phyloP scores from a whole-genome alignment of 2,329 filamentous ascomycete species.

The Stachybotrys echinatus region DNA sequence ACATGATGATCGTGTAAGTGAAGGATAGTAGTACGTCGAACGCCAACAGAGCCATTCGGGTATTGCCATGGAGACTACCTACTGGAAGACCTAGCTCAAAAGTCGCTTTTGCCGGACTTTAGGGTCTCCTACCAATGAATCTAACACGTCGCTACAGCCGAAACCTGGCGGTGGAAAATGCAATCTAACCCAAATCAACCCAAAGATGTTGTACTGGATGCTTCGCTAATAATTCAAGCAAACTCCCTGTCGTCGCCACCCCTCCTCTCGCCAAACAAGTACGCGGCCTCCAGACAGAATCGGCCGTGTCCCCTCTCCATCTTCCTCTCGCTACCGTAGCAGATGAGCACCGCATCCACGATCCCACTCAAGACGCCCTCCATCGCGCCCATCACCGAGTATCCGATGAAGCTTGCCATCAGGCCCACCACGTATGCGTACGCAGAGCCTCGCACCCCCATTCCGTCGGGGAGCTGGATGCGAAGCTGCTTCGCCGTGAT shows the following conservation, averaged over 20 bases:
- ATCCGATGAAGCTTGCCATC: slow-evolving; percentile 90
- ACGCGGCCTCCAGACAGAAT: slow-evolving; percentile 88
- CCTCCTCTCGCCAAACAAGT: slow-evolving; percentile 71
- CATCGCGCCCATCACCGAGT: slow-evolving; percentile 86
- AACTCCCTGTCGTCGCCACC: slow-evolving; percentile 20
- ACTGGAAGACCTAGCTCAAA: neutral
- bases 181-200: neutral
- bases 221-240: slow-evolving; percentile 6
- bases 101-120: neutral
- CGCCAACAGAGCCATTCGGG: neutral
- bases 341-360: slow-evolving; percentile 83
- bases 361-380: slow-evolving; percentile 84
- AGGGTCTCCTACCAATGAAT: neutral
- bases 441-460: slow-evolving; percentile 66
- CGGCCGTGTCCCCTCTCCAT: slow-evolving; percentile 63
- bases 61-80: neutral
- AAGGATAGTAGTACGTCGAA: neutral
- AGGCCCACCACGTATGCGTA: slow-evolving; percentile 94
- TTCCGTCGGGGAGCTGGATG: slow-evolving; percentile 49
- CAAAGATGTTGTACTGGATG: neutral
- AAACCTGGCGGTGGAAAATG: neutral
- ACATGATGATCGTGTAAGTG: too few species aligned
- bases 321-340: slow-evolving; percentile 84
- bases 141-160: neutral
- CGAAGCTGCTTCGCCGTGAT: slow-evolving; percentile 77